phyloP scores from a whole-genome alignment of 1,284 basidiomycete genomes.

The Ustilago hordei region DNA sequence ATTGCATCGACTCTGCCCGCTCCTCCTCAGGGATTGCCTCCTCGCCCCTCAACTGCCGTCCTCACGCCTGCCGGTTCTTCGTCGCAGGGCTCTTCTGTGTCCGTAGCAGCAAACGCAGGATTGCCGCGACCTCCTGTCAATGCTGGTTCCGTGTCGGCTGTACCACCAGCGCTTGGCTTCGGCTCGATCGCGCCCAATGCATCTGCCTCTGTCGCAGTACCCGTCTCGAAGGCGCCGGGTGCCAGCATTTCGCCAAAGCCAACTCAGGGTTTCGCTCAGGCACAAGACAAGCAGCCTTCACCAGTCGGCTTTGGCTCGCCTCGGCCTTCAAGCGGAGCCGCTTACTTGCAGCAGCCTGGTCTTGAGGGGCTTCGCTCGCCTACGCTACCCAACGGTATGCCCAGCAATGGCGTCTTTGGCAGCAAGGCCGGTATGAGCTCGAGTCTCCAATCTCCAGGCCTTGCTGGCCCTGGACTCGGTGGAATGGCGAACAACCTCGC shows the following conservation, averaged over 20 bases:
- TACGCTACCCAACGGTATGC: constrained; percentile 46
- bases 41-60: constrained; percentile 53
- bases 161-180: constrained; percentile 37
- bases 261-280: constrained; percentile 23
- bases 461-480: constrained; percentile 36
- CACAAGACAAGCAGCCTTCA: constrained; percentile 34
- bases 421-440: constrained; percentile 40
- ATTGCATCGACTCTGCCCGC: constrained; percentile 50
- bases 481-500: constrained; percentile 50
- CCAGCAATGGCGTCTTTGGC: constrained; percentile 28
- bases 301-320: constrained; percentile 11
- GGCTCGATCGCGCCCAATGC: constrained; percentile 42
- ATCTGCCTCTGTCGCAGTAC: constrained; percentile 14
- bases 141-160: constrained; percentile 14
- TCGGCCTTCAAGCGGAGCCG: constrained; percentile 21
- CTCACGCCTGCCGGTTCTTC: constrained; percentile 35
- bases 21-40: constrained; percentile 59
- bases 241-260: constrained; percentile 40
- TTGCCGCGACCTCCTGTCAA: constrained; percentile 53
- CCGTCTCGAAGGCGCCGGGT: constrained; percentile 27
- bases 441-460: constrained; percentile 41
- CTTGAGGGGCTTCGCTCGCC: constrained; percentile 54
- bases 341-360: constrained; percentile 38
- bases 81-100: constrained; percentile 43
- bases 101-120: constrained; percentile 49